These are phyloP conservation scores for Ophiosphaerella korrae DNA, from an alignment of 2,329 filamentous ascomycete species.

Conservation along the genomic window DNA sequence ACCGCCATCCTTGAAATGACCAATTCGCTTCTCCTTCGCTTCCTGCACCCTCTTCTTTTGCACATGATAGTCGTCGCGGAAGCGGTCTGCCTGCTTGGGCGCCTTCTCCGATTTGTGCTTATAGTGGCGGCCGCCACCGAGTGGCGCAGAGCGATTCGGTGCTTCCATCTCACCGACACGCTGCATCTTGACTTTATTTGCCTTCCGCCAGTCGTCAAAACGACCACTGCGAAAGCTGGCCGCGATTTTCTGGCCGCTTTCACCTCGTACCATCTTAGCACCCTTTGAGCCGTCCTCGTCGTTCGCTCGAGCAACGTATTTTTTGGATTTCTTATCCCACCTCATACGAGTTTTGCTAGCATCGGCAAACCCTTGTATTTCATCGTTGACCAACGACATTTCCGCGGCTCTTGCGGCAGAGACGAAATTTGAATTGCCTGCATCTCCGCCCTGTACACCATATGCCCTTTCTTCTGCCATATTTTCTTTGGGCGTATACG, in stretches of 20 bases:
- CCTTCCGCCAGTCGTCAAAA: slow-evolving; percentile 90
- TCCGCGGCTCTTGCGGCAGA: slow-evolving; percentile 83
- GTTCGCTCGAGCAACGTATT: slow-evolving; percentile 90
- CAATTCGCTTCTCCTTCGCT: slow-evolving; percentile 82
- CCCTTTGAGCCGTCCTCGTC: slow-evolving; percentile 89
- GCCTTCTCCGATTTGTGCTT: slow-evolving; percentile 87
- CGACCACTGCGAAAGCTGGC: slow-evolving; percentile 90
- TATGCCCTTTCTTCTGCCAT: slow-evolving; percentile 89
- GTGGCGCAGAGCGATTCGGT: slow-evolving; percentile 30
- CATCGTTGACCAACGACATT: slow-evolving; percentile 93
- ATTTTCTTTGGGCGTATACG: slow-evolving; percentile 85
- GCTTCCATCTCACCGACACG: slow-evolving; percentile 81
- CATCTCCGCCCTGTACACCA: slow-evolving; percentile 80
- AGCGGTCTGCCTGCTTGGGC: slow-evolving; percentile 92
- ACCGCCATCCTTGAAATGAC: slow-evolving; percentile 74
- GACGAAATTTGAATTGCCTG: slow-evolving; percentile 72
- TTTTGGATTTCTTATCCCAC: slow-evolving; percentile 96
- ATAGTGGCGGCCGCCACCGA: slow-evolving; percentile 61
- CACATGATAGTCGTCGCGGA: slow-evolving; percentile 84
- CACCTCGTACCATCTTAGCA: slow-evolving; percentile 77
- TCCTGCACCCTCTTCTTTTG: slow-evolving; percentile 89
- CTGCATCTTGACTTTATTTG: slow-evolving; percentile 80
- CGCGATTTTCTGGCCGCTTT: slow-evolving; percentile 94
- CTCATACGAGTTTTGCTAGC: slow-evolving; percentile 77
- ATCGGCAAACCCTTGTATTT: slow-evolving; percentile 79